Base-by-base conservation (phyloP, 164 flowering plant genomes). In the Cinnamomum chago region DNA sequence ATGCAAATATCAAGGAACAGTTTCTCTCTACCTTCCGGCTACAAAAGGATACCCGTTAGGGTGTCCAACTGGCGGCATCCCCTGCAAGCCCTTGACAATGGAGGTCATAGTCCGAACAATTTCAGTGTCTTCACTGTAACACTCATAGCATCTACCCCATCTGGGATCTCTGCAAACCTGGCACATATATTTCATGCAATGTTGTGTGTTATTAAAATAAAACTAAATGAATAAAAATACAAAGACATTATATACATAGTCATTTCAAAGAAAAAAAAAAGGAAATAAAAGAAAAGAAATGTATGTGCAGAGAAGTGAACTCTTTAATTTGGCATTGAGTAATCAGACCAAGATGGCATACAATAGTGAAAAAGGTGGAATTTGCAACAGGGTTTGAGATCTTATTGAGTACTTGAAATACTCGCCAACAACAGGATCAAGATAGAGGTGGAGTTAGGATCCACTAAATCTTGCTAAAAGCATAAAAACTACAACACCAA, bases 101-200 rank as follows among this genome's bases (percentile, higher is more conserved):
- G 87, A 77, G 30, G 92, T 84, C 96, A 91, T 85, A 76, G 81
- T 83, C 72, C 86, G 74, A 47, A 91, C 96, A 60, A 85, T 74
- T 68, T 89, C 82, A 52, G 90, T 83, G 76, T 88, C 93, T 81
- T 89, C 89, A 47, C 93, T 84, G 77, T 77, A 89, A 77, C 91
- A 83, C 81, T 90, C 96, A 72, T 86, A 90, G 79, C 85, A 84
- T 79, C 93, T 83, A 77, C 92, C 93, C 96, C 93, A 90, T 79
- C 93, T 86, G 28, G 96, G 92, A 81, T 91, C 93, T 82, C 82
- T 87, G 67, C 79, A 77, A 6, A 88, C 92, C 96, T 91, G 85
- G 73, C 28, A 35, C 28, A 30, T 27, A 14, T 35, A 67, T 67
- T 27, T 27, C 2, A 23, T 24, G 17, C 25, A 64, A 22, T 64